Evolutionary conservation across 75 land plant species (phyloP), one percentile per base, ranked within the genome.

Genomic region (Chamaecyparis obtusa): DNA sequence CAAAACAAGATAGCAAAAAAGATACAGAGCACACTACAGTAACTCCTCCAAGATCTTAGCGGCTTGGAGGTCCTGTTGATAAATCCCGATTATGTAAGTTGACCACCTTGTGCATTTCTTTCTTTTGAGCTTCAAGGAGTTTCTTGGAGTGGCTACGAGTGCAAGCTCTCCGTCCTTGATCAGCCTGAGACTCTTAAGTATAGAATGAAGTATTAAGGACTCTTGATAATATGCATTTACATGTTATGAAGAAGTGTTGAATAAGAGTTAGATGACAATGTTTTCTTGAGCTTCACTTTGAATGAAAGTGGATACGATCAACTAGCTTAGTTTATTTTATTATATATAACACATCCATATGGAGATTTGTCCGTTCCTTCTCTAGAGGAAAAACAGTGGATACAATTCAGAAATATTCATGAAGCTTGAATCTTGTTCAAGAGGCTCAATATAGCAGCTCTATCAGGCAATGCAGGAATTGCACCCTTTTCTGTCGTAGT

Each of bases 401-500:
- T 27, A 64, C 24, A 7, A 6, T 64, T 64, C 13, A 74, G 76
- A 32, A 11, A 33, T 16, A 74, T 13, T 64, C 33, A 44, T 41
- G 83, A 81, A 81, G 30, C 49, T 81, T 43, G 49, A 81, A 21
- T n/a, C 24, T 87, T 87, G 21, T 54, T 87, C 35, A 89, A 30
- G 27, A 89, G 33, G 33, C 51, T 79, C 36, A 90, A 39, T 36
- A 87, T 89, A 3, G 92, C 86, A 4, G 86, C 32, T 33, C 64
- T 77, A 17, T 85, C 56, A 1, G 93, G 93, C 88, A 92, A 32
- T 51, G 93, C 92, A 35, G 93, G 93, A 69, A 92, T 90, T 21
- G 93, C 93, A 30, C 93, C 93, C 64, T 87, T 84, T 86, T 92
- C 88, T 19, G 89, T 92, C 1, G 93, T 90, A 10, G 92, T 86